Evolutionary conservation across 108 stramenopile genomes (phyloP).

Genomic region (Fistulifera solaris): DNA sequence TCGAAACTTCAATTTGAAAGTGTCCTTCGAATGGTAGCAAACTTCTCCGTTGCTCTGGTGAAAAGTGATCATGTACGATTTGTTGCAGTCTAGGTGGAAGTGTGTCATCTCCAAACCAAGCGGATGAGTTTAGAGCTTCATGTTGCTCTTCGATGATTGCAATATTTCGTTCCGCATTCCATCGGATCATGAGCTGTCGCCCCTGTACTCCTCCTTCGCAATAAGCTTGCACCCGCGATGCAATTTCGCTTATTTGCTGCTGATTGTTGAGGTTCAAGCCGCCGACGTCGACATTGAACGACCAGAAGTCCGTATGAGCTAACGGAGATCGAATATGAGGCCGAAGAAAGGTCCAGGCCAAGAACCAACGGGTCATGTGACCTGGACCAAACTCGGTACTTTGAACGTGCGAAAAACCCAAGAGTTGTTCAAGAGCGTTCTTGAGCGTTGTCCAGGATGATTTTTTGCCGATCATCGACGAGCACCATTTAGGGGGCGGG

Average conservation of each 20-base stretch:
- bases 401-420: slow-evolving; percentile 57
- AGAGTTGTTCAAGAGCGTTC: slow-evolving; percentile 32
- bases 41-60: neutral
- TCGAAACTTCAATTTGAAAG: slow-evolving; percentile 24
- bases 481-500: slow-evolving; percentile 49
- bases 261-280: too few species aligned
- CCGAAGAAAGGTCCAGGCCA: slow-evolving; percentile 80
- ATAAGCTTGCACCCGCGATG: too few species aligned
- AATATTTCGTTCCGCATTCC: neutral
- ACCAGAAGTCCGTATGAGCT: slow-evolving; percentile 16
- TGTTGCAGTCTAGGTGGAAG: too few species aligned
- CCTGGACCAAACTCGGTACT: slow-evolving; percentile 81
- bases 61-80: too few species aligned
- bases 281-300: neutral
- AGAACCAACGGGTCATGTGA: slow-evolving; percentile 79
- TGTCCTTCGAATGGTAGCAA: slow-evolving; percentile 49
- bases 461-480: slow-evolving; percentile 77
- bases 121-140: too few species aligned
- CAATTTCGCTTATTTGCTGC: too few species aligned
- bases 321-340: slow-evolving; percentile 13
- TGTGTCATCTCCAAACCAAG: too few species aligned
- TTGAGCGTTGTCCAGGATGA: slow-evolving; percentile 33
- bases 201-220: neutral
- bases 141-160: neutral
- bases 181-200: neutral